Base-by-base conservation (phyloP, 352 stramenopile species). In the Globisporangium ultimum region DNA sequence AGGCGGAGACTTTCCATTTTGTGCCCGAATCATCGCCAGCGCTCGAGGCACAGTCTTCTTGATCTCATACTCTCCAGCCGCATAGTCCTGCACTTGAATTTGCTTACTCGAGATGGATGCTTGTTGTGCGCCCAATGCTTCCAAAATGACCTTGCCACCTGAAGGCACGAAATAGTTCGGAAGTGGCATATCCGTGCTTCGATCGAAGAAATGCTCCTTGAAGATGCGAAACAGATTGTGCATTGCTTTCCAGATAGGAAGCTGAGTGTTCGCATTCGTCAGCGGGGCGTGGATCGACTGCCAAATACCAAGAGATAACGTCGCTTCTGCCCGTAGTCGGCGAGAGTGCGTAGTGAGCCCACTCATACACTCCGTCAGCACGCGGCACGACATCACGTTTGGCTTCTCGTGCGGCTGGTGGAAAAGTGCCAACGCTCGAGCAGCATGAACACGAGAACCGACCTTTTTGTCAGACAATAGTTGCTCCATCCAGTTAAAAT, bases 401-500 rank as follows among this genome's bases (percentile, higher is more conserved):
- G 85, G 81, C 55, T 93, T 92, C 52, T 94, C 85, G 53, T 94
- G 80, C 15, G 83, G 81, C 36, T 84, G 75, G 52, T 91, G 84
- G 55, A 91, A 94, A 13, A 93, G 59, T 17, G 85, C 78, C 10
- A 94, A 59, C 4, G 85, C 85, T 12, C 85, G 78, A 9, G 84
- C 83, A 6, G 85, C 85, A 52, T 94, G 83, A 4, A 94, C 82
- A n/a, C 84, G 76, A 0, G 85, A 91, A 0, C 80, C 80, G 10
- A 94, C 84, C 53, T 91, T 91, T 49, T 91, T 91, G 66, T 94
- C 85, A 0, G 80, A 91, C 18, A 93, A 53, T 1, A 94, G 58
- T 52, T 94, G 85, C 68, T 94, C 85, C 81, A 93, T 93, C 85
- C 85, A 94, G 66, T 94, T 94, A 55, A 93, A 94, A 48, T 94